Base-by-base conservation (phyloP, 805 yeast species). In the Saccharomycopsis synnaedendra region DNA sequence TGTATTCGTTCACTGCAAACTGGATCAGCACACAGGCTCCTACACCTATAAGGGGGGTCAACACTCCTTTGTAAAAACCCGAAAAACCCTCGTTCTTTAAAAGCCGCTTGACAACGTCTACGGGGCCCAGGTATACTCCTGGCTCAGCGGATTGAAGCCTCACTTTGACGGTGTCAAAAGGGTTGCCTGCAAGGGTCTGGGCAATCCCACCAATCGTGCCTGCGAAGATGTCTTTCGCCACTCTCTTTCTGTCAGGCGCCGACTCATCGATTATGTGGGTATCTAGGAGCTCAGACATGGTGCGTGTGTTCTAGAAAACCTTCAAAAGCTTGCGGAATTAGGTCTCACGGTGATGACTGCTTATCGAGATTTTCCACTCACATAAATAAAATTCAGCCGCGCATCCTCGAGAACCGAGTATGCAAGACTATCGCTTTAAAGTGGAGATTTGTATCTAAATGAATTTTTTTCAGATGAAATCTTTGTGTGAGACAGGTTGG, bases 11-110 rank as follows among this genome's bases (percentile, higher is more conserved):
- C 36, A 87, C 95, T 42, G 96, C 93, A 60, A 93, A 93, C 65
- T 93, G 98, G 39, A 90, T 85, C 5, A 96, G 85, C 8, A 93
- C 97, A 71, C 97, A 89, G 0, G 95, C 96, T 45, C 98, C 98
- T n/a, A 90, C 86, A 8, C 98, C 98, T 35, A 90, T 64, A 56
- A 93, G 70, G 27, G 98, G 98, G 1, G 97, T 89, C 56, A 88
- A 59, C 1, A 96, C 88, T 35, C 98, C 98, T 64, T 94, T 81
- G 64, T 93, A 93, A 59, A 93, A 86, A 0, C 94, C 98, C 36
- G 67, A 50, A 5, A 80, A 74, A 1, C 98, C 98, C 64, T 93
- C 98, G 49, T 84, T 80, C 39, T 71, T 69, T 37, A 90, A 41
- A 47, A 93, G 69, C 56, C 78, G 73, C 59, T 75, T 74, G 27